These are phyloP conservation scores for Daldinia loculata DNA, from an alignment of 495 filamentous ascomycete species.

Conservation along the genomic window DNA sequence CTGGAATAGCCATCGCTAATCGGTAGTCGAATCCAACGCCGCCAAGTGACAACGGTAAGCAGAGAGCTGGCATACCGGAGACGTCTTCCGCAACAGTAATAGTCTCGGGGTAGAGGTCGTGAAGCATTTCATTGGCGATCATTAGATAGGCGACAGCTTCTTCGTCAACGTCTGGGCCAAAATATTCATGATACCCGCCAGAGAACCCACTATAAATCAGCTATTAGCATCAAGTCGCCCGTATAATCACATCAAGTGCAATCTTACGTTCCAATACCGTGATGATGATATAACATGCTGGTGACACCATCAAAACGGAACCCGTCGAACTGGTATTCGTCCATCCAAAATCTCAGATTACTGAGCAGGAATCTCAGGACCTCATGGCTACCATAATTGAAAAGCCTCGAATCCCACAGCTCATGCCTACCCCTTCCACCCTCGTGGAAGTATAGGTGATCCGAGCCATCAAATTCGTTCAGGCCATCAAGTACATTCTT, in stretches of 20 bases:
- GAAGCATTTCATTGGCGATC: constrained; percentile 96
- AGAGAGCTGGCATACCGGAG: constrained; percentile 96
- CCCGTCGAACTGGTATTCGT: constrained; percentile 95
- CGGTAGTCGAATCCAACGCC: constrained; percentile 97
- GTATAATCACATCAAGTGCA: neutral
- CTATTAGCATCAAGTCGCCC: constrained; percentile 6
- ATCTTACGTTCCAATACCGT: constrained; percentile 97
- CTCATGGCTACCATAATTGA: constrained; percentile 96
- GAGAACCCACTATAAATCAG: constrained; percentile 79
- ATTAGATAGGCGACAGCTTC: constrained; percentile 96
- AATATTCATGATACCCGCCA: constrained; percentile 98
- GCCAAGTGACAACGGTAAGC: constrained; percentile 82
- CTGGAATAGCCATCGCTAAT: constrained; percentile 96
- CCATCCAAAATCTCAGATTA: constrained; percentile 99
- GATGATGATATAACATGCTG: constrained; percentile 95
- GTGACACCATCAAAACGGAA: constrained; percentile 99
- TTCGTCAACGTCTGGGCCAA: constrained; percentile 89
- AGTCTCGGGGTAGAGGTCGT: constrained; percentile 80
- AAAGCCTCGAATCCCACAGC: constrained; percentile 93
- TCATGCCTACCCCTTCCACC: constrained; percentile 86
- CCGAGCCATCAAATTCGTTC: constrained; percentile 93
- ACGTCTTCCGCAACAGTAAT: constrained; percentile 98
- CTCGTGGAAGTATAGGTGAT: constrained; percentile 94
- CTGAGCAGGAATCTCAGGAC: constrained; percentile 93
- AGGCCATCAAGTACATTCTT: constrained; percentile 96